Percentiles rank a stretch among this genome's conserved stretches.
Evolutionary conservation across 306 rosid genomes (phyloP).

Genomic region (Malus sylvestris): DNA sequence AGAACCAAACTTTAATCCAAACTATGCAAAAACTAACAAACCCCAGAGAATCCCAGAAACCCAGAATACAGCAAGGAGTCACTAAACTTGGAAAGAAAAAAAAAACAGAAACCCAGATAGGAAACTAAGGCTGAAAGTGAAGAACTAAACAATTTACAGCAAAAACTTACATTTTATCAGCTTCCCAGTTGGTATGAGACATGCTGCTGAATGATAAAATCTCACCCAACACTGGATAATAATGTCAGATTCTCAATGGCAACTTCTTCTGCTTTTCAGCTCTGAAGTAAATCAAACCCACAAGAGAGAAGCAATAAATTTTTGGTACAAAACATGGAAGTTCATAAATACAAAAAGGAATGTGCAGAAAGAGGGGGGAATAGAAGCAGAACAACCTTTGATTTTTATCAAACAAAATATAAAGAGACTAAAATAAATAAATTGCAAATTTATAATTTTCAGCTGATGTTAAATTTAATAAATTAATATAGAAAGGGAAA

Average conservation of each 20-base stretch:
- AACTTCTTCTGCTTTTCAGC: constrained; percentile 18
- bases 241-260: constrained; percentile 19
- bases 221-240: constrained; percentile 12
- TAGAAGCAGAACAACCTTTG: constrained; percentile 27
- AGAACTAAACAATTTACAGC: neutral
- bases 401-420: constrained; percentile 23
- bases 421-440: constrained; percentile 1
- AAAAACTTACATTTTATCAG: constrained; percentile 87
- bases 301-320: constrained; percentile 27
- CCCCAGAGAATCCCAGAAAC: constrained; percentile 17
- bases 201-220: constrained; percentile 33
- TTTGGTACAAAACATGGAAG: constrained; percentile 13
- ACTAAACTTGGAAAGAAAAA: neutral
- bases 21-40: neutral
- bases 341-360: constrained; percentile 18
- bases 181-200: constrained; percentile 99
- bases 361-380: constrained; percentile 21
- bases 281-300: constrained; percentile 25
- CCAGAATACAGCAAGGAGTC: neutral
- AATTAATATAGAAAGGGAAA: constrained; percentile 25
- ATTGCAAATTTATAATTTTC: neutral
- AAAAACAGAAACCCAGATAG: constrained; percentile 24
- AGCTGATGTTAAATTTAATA: constrained; percentile 13
- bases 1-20: constrained; percentile 21
- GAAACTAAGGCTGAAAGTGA: neutral